phyloP scores from a whole-genome alignment of 2,329 filamentous ascomycete genomes.

The Aspergillus sp. region DNA sequence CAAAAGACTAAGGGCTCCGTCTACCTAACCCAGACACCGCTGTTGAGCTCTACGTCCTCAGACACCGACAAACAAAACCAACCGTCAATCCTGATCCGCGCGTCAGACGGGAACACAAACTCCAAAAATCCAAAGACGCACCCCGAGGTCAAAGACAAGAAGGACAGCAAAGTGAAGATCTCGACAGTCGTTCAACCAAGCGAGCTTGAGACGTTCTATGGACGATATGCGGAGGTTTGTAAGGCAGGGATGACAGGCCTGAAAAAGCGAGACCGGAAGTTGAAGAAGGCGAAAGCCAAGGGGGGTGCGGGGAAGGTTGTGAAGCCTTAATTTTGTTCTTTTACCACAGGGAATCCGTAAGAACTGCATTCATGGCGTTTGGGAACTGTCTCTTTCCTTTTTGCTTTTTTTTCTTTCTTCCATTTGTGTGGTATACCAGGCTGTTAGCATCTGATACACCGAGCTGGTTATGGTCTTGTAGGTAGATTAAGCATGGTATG shows the following conservation, averaged over 20 bases:
- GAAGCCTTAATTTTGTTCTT: constrained; percentile 25
- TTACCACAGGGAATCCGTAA: not conserved
- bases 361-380: constrained; percentile 5
- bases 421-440: not conserved
- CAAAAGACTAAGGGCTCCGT: constrained; percentile 43
- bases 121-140: constrained; percentile 39
- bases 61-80: constrained; percentile 39
- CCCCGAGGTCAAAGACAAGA: constrained; percentile 23
- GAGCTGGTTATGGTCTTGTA: not conserved
- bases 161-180: constrained; percentile 64
- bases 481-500: not conserved
- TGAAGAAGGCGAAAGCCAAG: constrained; percentile 69
- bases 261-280: constrained; percentile 88
- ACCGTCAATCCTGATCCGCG: constrained; percentile 76
- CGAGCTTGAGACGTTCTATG: constrained; percentile 77
- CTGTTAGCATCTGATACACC: not conserved
- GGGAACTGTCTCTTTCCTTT: not conserved
- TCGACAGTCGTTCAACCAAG: constrained; percentile 79
- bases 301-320: constrained; percentile 30
- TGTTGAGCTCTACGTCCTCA: constrained; percentile 19
- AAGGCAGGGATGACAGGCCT: constrained; percentile 83
- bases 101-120: constrained; percentile 72
- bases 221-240: constrained; percentile 83
- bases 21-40: constrained; percentile 45
- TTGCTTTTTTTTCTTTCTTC: too few species aligned